These are phyloP conservation scores for Gastrolobium villosum DNA, from an alignment of 306 rosid species.

Conservation along the genomic window DNA sequence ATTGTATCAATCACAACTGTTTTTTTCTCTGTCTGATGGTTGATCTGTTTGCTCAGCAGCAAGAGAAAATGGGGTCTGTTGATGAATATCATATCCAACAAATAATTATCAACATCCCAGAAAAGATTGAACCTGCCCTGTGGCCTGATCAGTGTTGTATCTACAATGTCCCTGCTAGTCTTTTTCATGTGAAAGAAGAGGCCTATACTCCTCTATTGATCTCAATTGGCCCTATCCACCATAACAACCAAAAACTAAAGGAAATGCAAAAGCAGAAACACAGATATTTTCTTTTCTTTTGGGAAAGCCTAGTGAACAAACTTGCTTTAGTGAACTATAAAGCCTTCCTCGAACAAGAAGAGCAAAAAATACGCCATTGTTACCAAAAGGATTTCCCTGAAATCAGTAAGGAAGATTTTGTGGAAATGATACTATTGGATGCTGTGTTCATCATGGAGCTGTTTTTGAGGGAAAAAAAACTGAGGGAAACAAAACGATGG, in stretches of 20 bases:
- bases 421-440: constrained; percentile 49
- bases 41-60: constrained; percentile 25
- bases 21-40: constrained; percentile 11
- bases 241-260: constrained; percentile 26
- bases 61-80: constrained; percentile 36
- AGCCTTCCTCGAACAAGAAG: constrained; percentile 37
- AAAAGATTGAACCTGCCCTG: constrained; percentile 34
- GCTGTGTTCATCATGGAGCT: constrained; percentile 53
- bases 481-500: constrained; percentile 34
- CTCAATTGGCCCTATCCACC: constrained; percentile 65
- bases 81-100: constrained; percentile 39
- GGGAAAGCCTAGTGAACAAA: background rate
- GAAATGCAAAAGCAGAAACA: constrained; percentile 53
- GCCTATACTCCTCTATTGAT: constrained; percentile 57
- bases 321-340: background rate
- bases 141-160: constrained; percentile 51
- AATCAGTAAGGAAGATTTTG: constrained; percentile 21
- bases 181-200: constrained; percentile 48
- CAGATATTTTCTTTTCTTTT: constrained; percentile 41
- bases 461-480: background rate
- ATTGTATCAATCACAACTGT: background rate
- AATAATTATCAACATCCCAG: constrained; percentile 47
- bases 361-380: constrained; percentile 23
- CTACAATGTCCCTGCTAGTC: constrained; percentile 56
- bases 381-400: constrained; percentile 40